Conservation (phyloP, 1,284 basidiomycete species). For the Leccinum pallidistipes region DNA sequence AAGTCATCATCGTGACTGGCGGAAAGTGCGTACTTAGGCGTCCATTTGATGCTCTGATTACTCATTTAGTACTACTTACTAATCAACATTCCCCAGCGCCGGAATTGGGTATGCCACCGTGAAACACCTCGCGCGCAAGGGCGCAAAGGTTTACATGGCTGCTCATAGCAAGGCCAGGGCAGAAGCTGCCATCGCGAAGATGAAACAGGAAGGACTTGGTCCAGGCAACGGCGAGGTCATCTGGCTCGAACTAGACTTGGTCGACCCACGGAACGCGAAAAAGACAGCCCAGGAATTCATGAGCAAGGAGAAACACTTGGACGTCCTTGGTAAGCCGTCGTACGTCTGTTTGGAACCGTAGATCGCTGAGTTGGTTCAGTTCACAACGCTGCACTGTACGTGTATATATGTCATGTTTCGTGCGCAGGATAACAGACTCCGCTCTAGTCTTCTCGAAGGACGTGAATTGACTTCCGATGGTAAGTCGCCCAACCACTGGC, state of each 20-base stretch:
- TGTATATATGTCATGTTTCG: no score
- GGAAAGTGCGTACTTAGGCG: conserved; percentile 35
- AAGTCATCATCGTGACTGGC: conserved; percentile 44
- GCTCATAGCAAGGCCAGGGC: conserved; percentile 41
- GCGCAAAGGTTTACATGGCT: conserved; percentile 49
- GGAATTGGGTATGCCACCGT: conserved; percentile 49
- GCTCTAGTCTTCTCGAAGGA: conserved; percentile 9
- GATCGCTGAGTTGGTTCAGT: conserved; percentile 34
- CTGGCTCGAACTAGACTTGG: conserved; percentile 48
- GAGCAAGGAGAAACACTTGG: conserved; percentile 47
- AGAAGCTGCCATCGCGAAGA: conserved; percentile 38
- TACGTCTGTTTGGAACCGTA: background rate
- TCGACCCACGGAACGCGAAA: conserved; percentile 43
- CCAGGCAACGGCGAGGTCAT: conserved; percentile 41
- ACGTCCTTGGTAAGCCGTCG: conserved; percentile 47
- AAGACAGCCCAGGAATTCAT: conserved; percentile 48
- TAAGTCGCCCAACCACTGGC: conserved; percentile 8
- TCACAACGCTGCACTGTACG: conserved; percentile 52
- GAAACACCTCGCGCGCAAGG: conserved; percentile 42
- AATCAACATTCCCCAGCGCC: conserved; percentile 28
- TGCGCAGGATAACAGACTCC: no score
- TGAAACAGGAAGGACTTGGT: conserved; percentile 39
- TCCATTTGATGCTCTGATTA: background rate
- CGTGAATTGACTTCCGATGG: conserved; percentile 37
- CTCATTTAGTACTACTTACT: background rate